phyloP scores from a whole-genome alignment of 1,284 basidiomycete genomes.

The Ceratobasidium sp. region DNA sequence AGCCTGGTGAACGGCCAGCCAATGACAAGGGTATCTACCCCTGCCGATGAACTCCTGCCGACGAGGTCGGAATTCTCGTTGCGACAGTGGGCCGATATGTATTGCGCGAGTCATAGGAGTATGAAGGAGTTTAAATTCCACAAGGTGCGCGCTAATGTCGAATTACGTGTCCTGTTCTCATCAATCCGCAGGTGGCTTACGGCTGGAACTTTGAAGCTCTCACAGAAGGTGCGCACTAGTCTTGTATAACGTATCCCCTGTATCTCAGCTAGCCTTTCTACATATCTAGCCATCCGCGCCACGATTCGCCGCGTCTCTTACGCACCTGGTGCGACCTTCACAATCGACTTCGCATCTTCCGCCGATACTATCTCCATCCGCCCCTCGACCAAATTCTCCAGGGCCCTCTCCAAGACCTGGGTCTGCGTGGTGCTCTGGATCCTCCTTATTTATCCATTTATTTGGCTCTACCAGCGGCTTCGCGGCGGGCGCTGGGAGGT shows the following conservation, averaged over 20 bases:
- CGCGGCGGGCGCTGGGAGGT: conserved; percentile 77
- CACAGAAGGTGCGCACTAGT: conserved; percentile 54
- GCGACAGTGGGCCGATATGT: conserved; percentile 78
- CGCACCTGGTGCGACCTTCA: conserved; percentile 58
- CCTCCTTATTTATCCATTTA: conserved; percentile 75
- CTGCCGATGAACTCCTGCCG: conserved; percentile 33
- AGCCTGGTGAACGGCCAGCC: conserved; percentile 26
- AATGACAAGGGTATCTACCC: conserved; percentile 10
- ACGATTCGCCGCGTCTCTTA: conserved; percentile 70
- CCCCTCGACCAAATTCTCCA: conserved; percentile 71
- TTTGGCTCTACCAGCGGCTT: conserved; percentile 79
- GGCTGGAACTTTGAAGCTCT: conserved; percentile 77
- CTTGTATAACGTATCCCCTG: too few species aligned
- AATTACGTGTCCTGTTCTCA: not conserved
- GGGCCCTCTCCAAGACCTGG: conserved; percentile 73
- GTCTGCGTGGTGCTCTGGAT: conserved; percentile 74
- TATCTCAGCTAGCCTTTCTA: conserved; percentile 3
- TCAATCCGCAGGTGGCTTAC: conserved; percentile 59
- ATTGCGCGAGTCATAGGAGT: conserved; percentile 69
- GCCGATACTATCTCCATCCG: conserved; percentile 69
- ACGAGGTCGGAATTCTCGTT: conserved; percentile 63
- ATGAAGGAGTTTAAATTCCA: conserved; percentile 76
- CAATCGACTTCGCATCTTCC: conserved; percentile 64
- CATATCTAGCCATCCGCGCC: conserved; percentile 62
- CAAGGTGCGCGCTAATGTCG: conserved; percentile 60